Base-by-base conservation (phyloP, 73 alveolate species). In the Blepharisma stoltei region DNA sequence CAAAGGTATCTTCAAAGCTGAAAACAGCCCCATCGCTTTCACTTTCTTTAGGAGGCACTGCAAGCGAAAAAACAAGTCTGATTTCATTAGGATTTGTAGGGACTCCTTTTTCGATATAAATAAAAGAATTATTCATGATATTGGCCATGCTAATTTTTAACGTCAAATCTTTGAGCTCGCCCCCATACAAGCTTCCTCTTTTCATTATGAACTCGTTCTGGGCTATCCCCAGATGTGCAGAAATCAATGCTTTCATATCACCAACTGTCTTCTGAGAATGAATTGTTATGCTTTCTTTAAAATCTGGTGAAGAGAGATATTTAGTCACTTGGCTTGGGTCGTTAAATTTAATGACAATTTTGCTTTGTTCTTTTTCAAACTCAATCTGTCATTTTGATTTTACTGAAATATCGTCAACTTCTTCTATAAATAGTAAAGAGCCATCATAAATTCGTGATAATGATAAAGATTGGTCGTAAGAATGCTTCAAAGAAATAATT, bases 331-430 rank as follows among this genome's bases (percentile, higher is more conserved):
- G 46, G 14, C 48, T 9, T 18, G 73, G 73, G 5, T 25, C 46
- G 5, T 60, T 60, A 38, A 60, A 60, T 25, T 60, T 60, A 8
- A 60, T 18, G 14, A 2, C 18, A 9, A 60, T 60, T 60, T 60
- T 60, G 37, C 73, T 38, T 60, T 60, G 73, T 60, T 60, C 73
- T 4, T 60, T 38, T 60, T 60, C 73, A 14, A 60, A 60, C 18
- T 14, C 18, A n/a, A 8, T 60, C 73, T 14, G 14, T 47, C 73
- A 60, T 60, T 25, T 60, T 8, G 49, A 20, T 5, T n/a, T n/a
- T 8, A 8, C 73, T 5, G 46, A 8, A 32, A 32, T 32, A 32
- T 32, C 41, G 46, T 14, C 14, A 18, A 9, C 5, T 38, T 60
- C 73, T 60, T 60, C 73, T 0, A 60, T 25, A 25, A 18, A 60